Evolutionary conservation across 169 alveolate genomes (phyloP).

Genomic region (Pseudocohnilembus persalinus): DNA sequence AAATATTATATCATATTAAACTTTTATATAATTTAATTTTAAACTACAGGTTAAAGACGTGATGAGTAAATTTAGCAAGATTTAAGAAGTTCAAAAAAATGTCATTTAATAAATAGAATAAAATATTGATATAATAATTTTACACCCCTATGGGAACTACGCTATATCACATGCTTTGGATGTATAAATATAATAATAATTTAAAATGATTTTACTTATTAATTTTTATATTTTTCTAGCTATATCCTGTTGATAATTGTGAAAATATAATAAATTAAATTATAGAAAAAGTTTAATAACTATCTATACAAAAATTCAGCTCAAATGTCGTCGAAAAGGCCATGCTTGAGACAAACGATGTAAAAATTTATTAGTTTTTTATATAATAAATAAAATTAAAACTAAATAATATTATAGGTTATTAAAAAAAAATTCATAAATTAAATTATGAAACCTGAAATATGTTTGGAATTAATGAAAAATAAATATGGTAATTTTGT

Average conservation of each 20-base stretch:
- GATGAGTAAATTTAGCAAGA: conserved; percentile 17
- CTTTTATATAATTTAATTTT: no score
- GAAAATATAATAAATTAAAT: background rate
- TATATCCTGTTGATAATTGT: background rate
- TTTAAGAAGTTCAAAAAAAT: background rate
- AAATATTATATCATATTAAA: no score
- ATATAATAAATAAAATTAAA: no score
- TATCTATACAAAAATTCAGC: background rate
- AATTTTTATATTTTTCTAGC: background rate
- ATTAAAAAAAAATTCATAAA: no score
- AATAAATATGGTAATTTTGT: background rate
- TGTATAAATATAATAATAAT: background rate
- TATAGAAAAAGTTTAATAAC: background rate
- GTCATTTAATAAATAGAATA: conserved; percentile 12
- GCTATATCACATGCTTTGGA: conserved; percentile 31
- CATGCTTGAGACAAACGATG: background rate
- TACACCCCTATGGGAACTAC: conserved; percentile 35
- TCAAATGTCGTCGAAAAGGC: background rate
- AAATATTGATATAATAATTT: conserved; percentile 16
- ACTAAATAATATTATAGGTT: background rate
- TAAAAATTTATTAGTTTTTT: no score
- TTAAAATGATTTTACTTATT: no score
- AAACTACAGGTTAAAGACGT: conserved; percentile 3
- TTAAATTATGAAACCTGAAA: background rate
- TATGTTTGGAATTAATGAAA: background rate